Evolutionary conservation across 768 basidiomycete species (phyloP), one percentile per base, ranked within the genome.

Genomic region (Mycena galopus): DNA sequence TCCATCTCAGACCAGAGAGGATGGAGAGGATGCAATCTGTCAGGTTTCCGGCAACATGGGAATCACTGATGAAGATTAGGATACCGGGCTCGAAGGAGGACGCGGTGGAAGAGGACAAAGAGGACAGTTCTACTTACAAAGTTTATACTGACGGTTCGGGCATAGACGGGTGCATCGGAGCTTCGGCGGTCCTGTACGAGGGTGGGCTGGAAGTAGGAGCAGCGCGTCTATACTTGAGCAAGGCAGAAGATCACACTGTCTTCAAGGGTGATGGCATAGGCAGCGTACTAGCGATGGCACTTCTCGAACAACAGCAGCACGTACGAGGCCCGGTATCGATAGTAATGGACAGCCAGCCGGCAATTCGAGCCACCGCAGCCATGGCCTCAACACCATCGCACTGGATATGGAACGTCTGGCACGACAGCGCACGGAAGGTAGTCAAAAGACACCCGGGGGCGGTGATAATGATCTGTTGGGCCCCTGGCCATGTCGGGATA

Each of bases 211-310:
- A 64, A 33, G 14, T 19, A n/a, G 29, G 25, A 0, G 16, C 59
- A 0, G 2, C 76, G 5, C n/a, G 64, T 6, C 42, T 62, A 8
- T 42, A 73, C 3, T 67, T 81, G 4, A 74, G 77, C 0, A 6
- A 19, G 0, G 35, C 6, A 0, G 6, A 27, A 4, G 21, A 77
- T 2, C 80, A 82, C 59, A 79, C 77, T 0, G 79, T 79, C 0
- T 80, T 72, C 30, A 77, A 81, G 32, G 76, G 74, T 0, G 81
- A 82, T 32, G 71, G 72, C 0, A 70, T 79, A 0, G 79, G 79
- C 0, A 57, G 71, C 4, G 35, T 61, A 0, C 25, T 79, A 5
- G 80, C 67, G 1, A 21, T 73, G 3, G 67, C 76, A 0, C 44
- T 80, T 0, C 21, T 78, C 7, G 1, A 5, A 9, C 25, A 17